Base-by-base conservation (phyloP, 2,329 filamentous ascomycete species). In the Aspergillus versicolor region DNA sequence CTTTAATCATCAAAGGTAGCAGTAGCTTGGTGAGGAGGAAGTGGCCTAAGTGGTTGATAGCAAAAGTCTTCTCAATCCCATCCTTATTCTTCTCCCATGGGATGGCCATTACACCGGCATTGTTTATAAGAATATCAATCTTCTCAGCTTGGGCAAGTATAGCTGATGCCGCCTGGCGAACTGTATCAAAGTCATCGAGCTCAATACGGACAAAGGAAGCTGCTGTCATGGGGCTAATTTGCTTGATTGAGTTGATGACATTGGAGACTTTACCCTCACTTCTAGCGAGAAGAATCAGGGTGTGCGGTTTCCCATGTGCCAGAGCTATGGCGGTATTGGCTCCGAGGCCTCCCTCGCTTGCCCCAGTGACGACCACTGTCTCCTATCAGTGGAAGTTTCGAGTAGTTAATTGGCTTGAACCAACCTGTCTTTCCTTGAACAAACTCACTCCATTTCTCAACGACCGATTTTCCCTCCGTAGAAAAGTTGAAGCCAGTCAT, bases 1-100 rank as follows among this genome's bases (percentile, higher is more conserved):
- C 63, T 22, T 57, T 61, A 9, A 61, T 54, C 19, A 73, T 57
- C 42, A 67, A 64, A 11, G 59, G 51, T 38, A 70, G 59, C 2
- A 74, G 58, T n/a, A 68, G 59, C 30, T 67, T 67, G 1, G 70
- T 73, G 42, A 73, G 65, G 13, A 74, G 57, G 59, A 72, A 73
- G 45, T 69, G 70, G 5, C 71, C 70, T 34, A 74, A 38, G 48
- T 74, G 67, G 49, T 74, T 74, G 9, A 68, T 70, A 1, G 67
- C 72, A n/a, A 74, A 66, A 24, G 71, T 67, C 4, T 65, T 50
- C 50, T 74, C 72, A 30, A 73, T 64, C 2, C 71, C 71, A 11
- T 70, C 61, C n/a, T 65, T 62, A 46, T 66, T 70, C 27, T 59
- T 55, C 15, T 61, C 57, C 34, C 57, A 64, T 3, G 64, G 50